These are phyloP conservation scores for Penstemon barbatus DNA, from an alignment of 257 asterid species.

Conservation along the genomic window DNA sequence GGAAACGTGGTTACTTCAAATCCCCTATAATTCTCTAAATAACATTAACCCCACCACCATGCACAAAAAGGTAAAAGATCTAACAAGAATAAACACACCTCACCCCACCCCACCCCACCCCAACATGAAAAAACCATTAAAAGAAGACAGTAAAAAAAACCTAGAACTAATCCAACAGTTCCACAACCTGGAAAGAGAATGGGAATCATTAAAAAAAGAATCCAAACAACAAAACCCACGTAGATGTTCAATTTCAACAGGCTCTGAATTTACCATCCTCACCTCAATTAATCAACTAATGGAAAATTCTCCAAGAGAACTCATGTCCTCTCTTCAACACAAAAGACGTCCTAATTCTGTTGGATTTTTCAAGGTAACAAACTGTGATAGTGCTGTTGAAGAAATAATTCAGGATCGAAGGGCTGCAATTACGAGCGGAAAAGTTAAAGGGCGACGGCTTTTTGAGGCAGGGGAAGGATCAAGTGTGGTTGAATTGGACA, in stretches of 20 bases:
- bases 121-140: constrained; percentile 36
- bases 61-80: background rate
- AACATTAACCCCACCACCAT: background rate
- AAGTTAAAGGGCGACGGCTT: constrained; percentile 44
- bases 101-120: constrained; percentile 25
- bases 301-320: constrained; percentile 41
- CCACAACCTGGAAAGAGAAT: constrained; percentile 22
- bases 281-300: constrained; percentile 24
- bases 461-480: constrained; percentile 22
- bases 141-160: constrained; percentile 29
- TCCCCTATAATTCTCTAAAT: constrained; percentile 3
- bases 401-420: constrained; percentile 48
- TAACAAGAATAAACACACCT: constrained; percentile 14
- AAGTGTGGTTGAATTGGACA: constrained; percentile 16
- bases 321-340: constrained; percentile 52
- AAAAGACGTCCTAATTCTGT: constrained; percentile 18
- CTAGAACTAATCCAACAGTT: constrained; percentile 31
- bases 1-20: constrained; percentile 19
- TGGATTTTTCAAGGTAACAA: constrained; percentile 25
- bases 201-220: constrained; percentile 27
- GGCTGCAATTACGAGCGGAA: constrained; percentile 44
- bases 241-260: constrained; percentile 22
- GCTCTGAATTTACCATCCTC: background rate
- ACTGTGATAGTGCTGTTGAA: constrained; percentile 33
- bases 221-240: constrained; percentile 10